Evolutionary conservation across 371 early-diverging fungal genomes (phyloP).

Genomic region (Mortierella sp.): DNA sequence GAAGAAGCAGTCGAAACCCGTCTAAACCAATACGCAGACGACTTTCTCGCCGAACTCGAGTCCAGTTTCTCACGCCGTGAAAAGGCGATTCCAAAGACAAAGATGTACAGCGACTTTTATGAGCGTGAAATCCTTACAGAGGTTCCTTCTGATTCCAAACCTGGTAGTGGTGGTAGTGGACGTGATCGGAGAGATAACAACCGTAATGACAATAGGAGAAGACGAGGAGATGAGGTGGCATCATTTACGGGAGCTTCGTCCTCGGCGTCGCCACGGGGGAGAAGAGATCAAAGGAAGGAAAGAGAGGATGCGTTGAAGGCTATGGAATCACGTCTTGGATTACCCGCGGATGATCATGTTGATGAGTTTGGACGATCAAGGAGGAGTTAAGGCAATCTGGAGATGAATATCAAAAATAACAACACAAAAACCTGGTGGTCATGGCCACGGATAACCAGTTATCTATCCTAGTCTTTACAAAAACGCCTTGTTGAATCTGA

Average conservation of each 20-base stretch:
- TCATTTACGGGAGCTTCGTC: slow-evolving; percentile 3
- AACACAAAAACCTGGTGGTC: no score
- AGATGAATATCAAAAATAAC: no score
- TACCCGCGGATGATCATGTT: slow-evolving; percentile 14
- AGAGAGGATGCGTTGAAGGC: slow-evolving; percentile 36
- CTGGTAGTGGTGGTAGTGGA: not conserved
- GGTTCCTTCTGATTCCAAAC: slow-evolving; percentile 10
- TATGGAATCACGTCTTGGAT: slow-evolving; percentile 32
- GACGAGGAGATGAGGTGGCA: slow-evolving; percentile 1
- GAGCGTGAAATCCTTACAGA: slow-evolving; percentile 39
- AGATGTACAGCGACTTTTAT: slow-evolving; percentile 53
- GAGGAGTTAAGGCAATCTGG: slow-evolving; percentile 3
- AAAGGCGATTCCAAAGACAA: slow-evolving; percentile 38
- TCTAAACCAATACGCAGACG: slow-evolving; percentile 27
- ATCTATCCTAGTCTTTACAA: no score
- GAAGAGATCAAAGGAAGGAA: slow-evolving; percentile 12
- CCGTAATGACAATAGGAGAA: not conserved
- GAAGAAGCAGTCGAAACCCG: slow-evolving; percentile 9
- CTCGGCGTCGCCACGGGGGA: not conserved
- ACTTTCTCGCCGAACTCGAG: slow-evolving; percentile 46
- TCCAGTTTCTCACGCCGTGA: slow-evolving; percentile 46
- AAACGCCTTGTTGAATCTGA: no score
- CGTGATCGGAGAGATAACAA: slow-evolving; percentile 10
- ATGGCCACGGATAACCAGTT: no score
- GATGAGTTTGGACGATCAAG: slow-evolving; percentile 45